Evolutionary conservation across 169 alveolate genomes (phyloP), one percentile per base, ranked within the genome.

Genomic region (Plasmodium inui): DNA sequence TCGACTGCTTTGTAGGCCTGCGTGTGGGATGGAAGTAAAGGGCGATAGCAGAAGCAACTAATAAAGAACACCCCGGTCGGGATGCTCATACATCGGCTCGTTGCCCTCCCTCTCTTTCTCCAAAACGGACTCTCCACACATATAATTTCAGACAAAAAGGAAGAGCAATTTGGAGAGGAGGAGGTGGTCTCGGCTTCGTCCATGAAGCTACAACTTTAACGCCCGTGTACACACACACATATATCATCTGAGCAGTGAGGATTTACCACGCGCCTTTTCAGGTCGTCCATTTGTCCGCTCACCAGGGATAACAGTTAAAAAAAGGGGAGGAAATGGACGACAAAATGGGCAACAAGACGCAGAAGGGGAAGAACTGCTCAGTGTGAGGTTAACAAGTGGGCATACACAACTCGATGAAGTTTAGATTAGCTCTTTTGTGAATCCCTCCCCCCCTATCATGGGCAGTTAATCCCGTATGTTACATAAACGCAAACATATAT

Each of bases 1-100:
- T 97, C 98, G 8, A 97, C 98, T 32, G 98, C 98, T 72, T 85
- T 89, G 74, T 95, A 93, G 8, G 97, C 97, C 97, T 96, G 79
- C 12, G 26, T 8, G 50, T 28, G 53, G 37, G 74, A 50, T 26
- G 34, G 14, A 81, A 28, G 76, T 26, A 22, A 10, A n/a, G 5
- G 37, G 37, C 3, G 34, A 0, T 3, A 0, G 37, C 14, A 14
- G 61, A 14, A 50, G 55, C 10, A 44, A 44, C n/a, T 44, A 17
- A 44, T 44, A 12, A 12, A 12, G 12, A 9, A 44, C 55, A 44
- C 55, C 12, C n/a, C 55, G n/a, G 55, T 10, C 2, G n/a, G 55
- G 1, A 9, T n/a, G 55, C 55, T 44, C 17, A 44, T 44, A n/a
- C 55, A 44, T 44, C 53, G 14, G 53, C 53, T 41, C 53, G 53